Evolutionary conservation across 345 rosid genomes (phyloP).

Genomic region (Citrus unshiu): DNA sequence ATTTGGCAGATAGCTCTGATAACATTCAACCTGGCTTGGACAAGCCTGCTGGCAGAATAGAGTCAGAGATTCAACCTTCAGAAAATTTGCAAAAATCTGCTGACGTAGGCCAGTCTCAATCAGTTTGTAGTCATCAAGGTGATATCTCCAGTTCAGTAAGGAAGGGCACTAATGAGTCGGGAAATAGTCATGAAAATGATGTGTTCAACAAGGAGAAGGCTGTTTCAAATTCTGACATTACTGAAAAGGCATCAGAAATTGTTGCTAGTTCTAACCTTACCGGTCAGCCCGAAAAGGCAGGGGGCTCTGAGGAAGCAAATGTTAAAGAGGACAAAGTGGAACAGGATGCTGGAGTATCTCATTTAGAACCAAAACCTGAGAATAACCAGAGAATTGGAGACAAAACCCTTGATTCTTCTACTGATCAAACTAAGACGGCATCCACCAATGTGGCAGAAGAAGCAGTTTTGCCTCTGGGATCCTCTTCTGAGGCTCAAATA

Average conservation of each 20-base stretch:
- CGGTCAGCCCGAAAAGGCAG: conserved; percentile 28
- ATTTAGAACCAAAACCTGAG: conserved; percentile 34
- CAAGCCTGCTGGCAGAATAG: conserved; percentile 31
- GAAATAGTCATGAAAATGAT: conserved; percentile 33
- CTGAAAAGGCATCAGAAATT: conserved; percentile 37
- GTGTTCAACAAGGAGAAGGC: conserved; percentile 36
- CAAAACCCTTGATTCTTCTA: conserved; percentile 33
- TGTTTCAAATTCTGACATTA: conserved; percentile 26
- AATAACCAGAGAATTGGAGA: conserved; percentile 40
- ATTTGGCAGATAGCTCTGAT: conserved; percentile 30
- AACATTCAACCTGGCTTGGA: conserved; percentile 27
- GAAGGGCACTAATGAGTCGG: conserved; percentile 35
- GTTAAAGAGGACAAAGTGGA: conserved; percentile 35
- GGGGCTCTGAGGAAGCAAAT: conserved; percentile 28
- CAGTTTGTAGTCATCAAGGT: conserved; percentile 28
- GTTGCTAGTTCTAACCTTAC: conserved; percentile 26
- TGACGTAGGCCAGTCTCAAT: conserved; percentile 35
- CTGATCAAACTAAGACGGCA: conserved; percentile 43
- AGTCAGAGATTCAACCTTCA: conserved; percentile 32
- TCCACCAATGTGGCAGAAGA: conserved; percentile 34
- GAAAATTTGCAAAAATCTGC: conserved; percentile 35
- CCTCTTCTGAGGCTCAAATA: conserved; percentile 45
- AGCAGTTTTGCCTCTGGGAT: conserved; percentile 30
- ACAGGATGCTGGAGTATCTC: conserved; percentile 33
- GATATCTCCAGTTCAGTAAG: conserved; percentile 30